Percentiles rank a stretch among this genome's conserved stretches.
Evolutionary conservation across 2,329 filamentous ascomycete genomes (phyloP).

Genomic region (Purpureocillium takamizusanense): DNA sequence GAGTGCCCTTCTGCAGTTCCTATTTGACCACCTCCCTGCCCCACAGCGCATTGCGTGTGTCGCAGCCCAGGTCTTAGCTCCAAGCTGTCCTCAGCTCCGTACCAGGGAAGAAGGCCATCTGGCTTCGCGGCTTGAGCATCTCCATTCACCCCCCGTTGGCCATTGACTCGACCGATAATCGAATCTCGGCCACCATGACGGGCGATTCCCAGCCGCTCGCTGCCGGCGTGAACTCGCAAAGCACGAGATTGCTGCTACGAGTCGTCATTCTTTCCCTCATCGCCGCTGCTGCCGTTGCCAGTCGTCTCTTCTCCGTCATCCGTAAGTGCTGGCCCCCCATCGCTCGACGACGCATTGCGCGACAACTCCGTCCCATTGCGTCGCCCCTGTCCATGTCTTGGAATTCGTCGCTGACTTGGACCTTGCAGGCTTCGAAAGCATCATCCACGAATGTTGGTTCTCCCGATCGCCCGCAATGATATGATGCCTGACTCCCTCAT

Average conservation of each 20-base stretch:
- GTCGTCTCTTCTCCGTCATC: conserved; percentile 96
- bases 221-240: conserved; percentile 71
- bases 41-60: conserved; percentile 6
- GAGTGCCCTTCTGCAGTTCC: too few species aligned
- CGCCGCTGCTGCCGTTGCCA: conserved; percentile 82
- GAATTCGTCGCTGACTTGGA: conserved; percentile 20
- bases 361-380: neutral
- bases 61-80: conserved; percentile 23
- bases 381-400: neutral
- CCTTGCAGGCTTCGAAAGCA: conserved; percentile 80
- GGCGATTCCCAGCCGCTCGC: conserved; percentile 43
- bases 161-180: conserved; percentile 17
- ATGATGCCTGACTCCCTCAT: neutral
- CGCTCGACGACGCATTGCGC: neutral
- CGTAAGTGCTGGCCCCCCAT: conserved; percentile 51
- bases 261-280: conserved; percentile 87
- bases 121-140: conserved; percentile 4
- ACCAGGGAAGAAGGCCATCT: neutral
- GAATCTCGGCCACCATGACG: conserved; percentile 33
- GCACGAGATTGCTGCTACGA: conserved; percentile 74
- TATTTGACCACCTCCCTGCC: conserved; percentile 1
- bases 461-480: neutral
- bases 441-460: conserved; percentile 95
- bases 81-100: conserved; percentile 33
- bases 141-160: conserved; percentile 16